Evolutionary conservation across 345 rosid species (phyloP), one percentile per base, ranked within the genome.

Genomic region (Camelina laxa): DNA sequence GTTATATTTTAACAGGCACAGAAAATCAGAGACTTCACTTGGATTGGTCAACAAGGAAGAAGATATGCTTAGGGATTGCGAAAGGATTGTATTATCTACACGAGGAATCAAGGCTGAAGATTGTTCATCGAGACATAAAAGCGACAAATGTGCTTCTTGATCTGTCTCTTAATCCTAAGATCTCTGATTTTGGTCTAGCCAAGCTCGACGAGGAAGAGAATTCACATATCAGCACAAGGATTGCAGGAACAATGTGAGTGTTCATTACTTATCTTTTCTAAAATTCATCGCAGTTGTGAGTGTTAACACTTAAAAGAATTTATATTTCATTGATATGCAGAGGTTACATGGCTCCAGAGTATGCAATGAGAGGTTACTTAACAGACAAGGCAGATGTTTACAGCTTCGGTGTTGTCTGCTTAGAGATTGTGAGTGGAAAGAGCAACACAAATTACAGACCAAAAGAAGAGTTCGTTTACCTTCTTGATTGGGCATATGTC

Each of bases 121-220:
- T 87, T 57, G 90, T 89, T 42, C 95, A 89, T 39, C 82, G 92
- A 69, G 95, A 89, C 80, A 87, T 89, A 57, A 89, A 89, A 75
- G 84, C 92, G 2, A 85, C 89, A 0, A 89, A 86, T 68, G 92
- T 87, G 67, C 88, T 87, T 41, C 92, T 89, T 11, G 90, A 87
- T 16, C 75, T 76, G 75, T 55, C 80, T 50, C 76, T 89, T 7
- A 85, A 78, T 9, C 81, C 90, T 31, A 85, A 84, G 70, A 87
- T 89, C 53, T 87, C 90, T 16, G 92, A 89, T 73, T 89, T 89
- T 45, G 92, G 92, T 59, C 76, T 89, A 35, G 95, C 95, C 21
- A 89, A 86, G 48, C 84, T 89, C 13, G 87, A 89, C 10, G 88
- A 86, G 47, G 92, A 81, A 33, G 90, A 86, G 53, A 82, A 89